Base-by-base conservation (phyloP, 108 stramenopile genomes). In the Poteriospumella lacustris region DNA sequence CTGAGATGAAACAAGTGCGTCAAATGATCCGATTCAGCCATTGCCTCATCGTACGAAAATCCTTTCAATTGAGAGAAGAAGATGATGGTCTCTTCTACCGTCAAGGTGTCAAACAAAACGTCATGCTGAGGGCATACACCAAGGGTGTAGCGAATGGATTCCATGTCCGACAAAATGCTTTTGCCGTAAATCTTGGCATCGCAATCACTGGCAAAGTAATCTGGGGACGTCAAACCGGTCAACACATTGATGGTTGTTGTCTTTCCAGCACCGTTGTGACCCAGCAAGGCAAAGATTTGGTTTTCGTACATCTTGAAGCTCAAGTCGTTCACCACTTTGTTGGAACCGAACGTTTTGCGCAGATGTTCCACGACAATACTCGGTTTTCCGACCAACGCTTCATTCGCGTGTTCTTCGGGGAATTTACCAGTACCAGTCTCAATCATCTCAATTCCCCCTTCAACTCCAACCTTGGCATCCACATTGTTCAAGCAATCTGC, bases 161-260 rank as follows among this genome's bases (percentile, higher is more conserved):
- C n/a, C 33, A 77, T 29, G 24, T 15, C 31, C 19, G 9, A 0
- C 33, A 19, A 2, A 1, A 77, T 28, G 19, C 87, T 80, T 68
- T 81, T 81, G 24, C 90, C 92, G 2, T 79, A 79, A 5, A 91
- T 80, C 33, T 88, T 68, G 28, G 83, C 90, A 42, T 85, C 58
- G 29, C 92, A 89, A 43, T 19, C 52, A 56, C 19, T 19, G 24
- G 19, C 24, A 15, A 56, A 24, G 24, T 56, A 56, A 56, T 56
- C 52, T 19, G 91, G 77, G 15, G 78, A 79, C 41, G 88, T 58
- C 76, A 90, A 88, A 39, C 94, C 91, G 44, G 91, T 88, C 1
- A 95, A 76, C 44, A 93, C 83, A 47, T 82, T 80, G 12, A 85
- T 82, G 34, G 92, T 82, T 1, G 94, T 93, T 1, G 89, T 82